phyloP scores from a whole-genome alignment of 176 grass and related monocot species.

The Cenchrus americanus region DNA sequence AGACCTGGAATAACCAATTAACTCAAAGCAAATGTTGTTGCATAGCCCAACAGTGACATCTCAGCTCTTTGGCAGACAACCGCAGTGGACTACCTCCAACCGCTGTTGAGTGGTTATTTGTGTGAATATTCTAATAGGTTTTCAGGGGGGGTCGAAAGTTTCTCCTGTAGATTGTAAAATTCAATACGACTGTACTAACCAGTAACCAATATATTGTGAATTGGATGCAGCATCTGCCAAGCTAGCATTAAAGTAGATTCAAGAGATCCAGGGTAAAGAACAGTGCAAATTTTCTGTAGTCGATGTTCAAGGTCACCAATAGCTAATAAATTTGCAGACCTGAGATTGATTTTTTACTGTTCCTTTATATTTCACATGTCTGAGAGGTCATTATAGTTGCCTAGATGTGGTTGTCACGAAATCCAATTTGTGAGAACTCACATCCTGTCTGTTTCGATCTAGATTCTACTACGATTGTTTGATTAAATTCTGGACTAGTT shows the following conservation, averaged over 20 bases:
- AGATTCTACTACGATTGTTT: constrained; percentile 18
- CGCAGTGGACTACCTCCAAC: neutral
- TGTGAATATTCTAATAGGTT: constrained; percentile 1
- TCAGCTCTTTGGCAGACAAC: constrained; percentile 2
- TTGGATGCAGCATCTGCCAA: neutral
- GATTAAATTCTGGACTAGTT: constrained; percentile 4
- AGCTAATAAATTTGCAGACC: neutral
- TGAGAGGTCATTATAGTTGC: neutral
- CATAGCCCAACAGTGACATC: constrained; percentile 4
- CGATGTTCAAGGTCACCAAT: neutral
- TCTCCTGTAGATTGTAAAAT: neutral
- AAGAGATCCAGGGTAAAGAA: neutral
- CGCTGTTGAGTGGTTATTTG: neutral
- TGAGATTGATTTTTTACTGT: neutral
- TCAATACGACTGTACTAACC: neutral
- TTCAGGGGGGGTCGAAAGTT: neutral
- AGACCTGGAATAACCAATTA: neutral
- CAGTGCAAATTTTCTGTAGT: neutral
- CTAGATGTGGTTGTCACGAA: neutral
- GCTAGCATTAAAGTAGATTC: neutral
- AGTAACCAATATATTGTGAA: neutral
- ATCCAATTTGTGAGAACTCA: neutral
- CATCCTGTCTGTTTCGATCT: neutral
- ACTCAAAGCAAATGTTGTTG: constrained; percentile 3
- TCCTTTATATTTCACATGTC: neutral